phyloP scores from a whole-genome alignment of 1,284 basidiomycete genomes.

The Porodaedalea pini region DNA sequence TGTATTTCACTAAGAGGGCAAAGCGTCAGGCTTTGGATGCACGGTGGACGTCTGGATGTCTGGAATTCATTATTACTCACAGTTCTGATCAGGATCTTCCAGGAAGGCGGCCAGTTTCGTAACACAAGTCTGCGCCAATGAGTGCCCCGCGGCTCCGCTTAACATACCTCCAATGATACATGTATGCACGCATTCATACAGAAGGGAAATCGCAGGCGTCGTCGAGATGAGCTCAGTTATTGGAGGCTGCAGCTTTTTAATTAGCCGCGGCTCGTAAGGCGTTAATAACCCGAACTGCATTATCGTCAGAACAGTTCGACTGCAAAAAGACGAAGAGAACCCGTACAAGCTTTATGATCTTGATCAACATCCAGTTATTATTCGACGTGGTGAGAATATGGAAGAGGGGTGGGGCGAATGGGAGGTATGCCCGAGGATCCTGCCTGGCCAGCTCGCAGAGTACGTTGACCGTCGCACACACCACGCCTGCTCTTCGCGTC shows the following conservation, averaged over 20 bases:
- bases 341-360: conserved; percentile 85
- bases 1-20: conserved; percentile 81
- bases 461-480: conserved; percentile 90
- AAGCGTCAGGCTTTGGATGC: not conserved
- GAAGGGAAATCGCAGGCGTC: conserved; percentile 90
- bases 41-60: too few species aligned
- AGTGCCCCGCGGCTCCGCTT: conserved; percentile 72
- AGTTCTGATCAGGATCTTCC: conserved; percentile 91
- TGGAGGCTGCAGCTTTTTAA: conserved; percentile 90
- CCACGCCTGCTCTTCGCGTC: conserved; percentile 59
- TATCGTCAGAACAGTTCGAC: conserved; percentile 88
- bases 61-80: conserved; percentile 41
- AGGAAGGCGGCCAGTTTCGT: conserved; percentile 93
- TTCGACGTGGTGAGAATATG: conserved; percentile 90
- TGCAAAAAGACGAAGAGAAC: conserved; percentile 5
- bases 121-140: conserved; percentile 84
- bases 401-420: conserved; percentile 90
- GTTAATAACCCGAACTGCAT: conserved; percentile 85
- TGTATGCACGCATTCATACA: conserved; percentile 98
- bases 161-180: conserved; percentile 98
- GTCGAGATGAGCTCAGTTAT: conserved; percentile 94
- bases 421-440: conserved; percentile 76
- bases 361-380: conserved; percentile 99
- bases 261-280: conserved; percentile 88
- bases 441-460: conserved; percentile 88